Conservation (phyloP, 192 early-diverging fungal genomes). For the Coemansia biformis region DNA sequence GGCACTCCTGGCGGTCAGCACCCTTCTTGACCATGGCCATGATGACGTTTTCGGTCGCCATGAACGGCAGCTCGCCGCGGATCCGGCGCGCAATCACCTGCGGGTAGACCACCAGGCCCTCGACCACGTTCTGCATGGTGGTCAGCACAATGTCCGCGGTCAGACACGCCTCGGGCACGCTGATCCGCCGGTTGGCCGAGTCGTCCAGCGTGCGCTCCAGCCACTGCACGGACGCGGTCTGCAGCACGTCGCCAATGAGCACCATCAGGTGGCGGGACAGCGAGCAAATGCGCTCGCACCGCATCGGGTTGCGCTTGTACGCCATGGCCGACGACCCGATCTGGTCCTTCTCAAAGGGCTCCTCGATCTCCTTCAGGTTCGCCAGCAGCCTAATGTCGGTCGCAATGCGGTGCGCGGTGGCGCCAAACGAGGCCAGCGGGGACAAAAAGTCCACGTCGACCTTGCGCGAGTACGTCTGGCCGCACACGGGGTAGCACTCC, state of each 20-base stretch:
- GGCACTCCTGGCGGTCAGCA: conserved; percentile 91
- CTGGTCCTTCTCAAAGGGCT: conserved; percentile 99
- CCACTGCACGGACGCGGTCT: conserved; percentile 93
- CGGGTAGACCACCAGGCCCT: conserved; percentile 96
- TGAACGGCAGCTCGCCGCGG: conserved; percentile 92
- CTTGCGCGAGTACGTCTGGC: conserved; percentile 98
- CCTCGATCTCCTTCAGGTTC: conserved; percentile 96
- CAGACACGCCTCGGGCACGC: conserved; percentile 93
- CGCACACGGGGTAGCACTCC: conserved; percentile 82
- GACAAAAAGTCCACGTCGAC: conserved; percentile 90
- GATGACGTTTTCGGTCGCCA: conserved; percentile 99
- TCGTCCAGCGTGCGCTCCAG: conserved; percentile 97
- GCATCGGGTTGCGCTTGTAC: conserved; percentile 99
- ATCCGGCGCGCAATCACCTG: conserved; percentile 89
- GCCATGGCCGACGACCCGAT: conserved; percentile 99
- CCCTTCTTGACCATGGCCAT: conserved; percentile 98
- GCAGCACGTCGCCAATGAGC: conserved; percentile 76
- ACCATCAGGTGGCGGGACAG: conserved; percentile 92
- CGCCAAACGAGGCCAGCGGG: conserved; percentile 85
- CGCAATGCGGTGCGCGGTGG: conserved; percentile 93
- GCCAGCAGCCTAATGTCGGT: conserved; percentile 94
- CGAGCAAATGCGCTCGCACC: conserved; percentile 94
- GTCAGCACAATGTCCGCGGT: conserved; percentile 96
- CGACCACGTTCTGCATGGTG: conserved; percentile 91
- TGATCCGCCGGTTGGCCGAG: conserved; percentile 92